Evolutionary conservation across 2,329 filamentous ascomycete genomes (phyloP).

Genomic region (Neofusicoccum cordaticola): DNA sequence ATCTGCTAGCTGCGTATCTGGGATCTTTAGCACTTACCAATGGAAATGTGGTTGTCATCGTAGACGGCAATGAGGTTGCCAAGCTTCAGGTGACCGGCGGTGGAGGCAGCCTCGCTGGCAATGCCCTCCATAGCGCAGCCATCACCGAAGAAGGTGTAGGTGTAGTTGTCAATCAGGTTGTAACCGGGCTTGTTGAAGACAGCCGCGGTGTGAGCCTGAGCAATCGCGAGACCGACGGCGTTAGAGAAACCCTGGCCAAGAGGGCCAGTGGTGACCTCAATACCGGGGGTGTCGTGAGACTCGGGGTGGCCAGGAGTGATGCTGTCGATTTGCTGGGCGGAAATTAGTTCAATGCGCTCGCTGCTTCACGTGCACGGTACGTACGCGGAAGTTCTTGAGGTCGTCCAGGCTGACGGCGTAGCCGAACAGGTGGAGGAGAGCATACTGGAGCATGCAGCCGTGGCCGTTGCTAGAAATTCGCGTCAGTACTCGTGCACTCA

Average conservation of each 20-base stretch:
- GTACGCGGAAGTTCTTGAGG: constrained; percentile 92
- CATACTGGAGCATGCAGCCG: constrained; percentile 99
- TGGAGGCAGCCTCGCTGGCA: constrained; percentile 85
- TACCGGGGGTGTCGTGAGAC: constrained; percentile 89
- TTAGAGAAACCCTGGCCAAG: constrained; percentile 97
- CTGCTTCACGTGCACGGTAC: constrained; percentile 37
- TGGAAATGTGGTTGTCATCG: constrained; percentile 97
- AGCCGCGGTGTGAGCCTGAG: constrained; percentile 85
- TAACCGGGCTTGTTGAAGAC: constrained; percentile 96
- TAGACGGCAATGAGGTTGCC: constrained; percentile 97
- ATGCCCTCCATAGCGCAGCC: constrained; percentile 99
- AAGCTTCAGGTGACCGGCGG: constrained; percentile 93
- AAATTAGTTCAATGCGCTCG: background rate
- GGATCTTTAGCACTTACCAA: constrained; percentile 47
- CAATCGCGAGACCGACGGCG: constrained; percentile 95
- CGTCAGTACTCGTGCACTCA: background rate
- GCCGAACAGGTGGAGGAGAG: constrained; percentile 93
- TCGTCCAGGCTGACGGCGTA: constrained; percentile 85
- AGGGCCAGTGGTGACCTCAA: constrained; percentile 97
- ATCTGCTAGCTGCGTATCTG: background rate
- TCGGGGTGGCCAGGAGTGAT: constrained; percentile 96
- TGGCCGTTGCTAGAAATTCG: constrained; percentile 75
- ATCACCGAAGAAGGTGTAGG: constrained; percentile 94
- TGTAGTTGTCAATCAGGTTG: constrained; percentile 92
- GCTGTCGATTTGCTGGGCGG: constrained; percentile 60